Base-by-base conservation (phyloP, 1,139 yeast species). In the Geotrichum siamense region DNA sequence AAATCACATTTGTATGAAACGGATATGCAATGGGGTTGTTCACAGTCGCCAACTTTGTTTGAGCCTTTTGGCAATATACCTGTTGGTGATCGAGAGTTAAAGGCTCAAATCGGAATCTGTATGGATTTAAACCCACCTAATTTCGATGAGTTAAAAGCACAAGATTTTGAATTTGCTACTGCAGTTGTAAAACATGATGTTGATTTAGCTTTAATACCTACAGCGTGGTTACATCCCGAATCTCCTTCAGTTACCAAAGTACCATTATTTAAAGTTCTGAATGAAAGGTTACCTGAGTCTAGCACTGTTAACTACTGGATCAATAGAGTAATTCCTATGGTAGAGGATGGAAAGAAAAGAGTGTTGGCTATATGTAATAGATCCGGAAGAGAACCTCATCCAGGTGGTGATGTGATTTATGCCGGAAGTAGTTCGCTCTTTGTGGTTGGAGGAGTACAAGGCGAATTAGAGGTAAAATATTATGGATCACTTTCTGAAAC, bases 61-160 rank as follows among this genome's bases (percentile, higher is more conserved):
- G 30, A 21, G 3, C 26, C 43, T 2, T 40, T 41, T 15, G 37
- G 37, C 2, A 35, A 30, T 10, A 40, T 47, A 19, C 47, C 45
- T 5, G 13, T 47, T 10, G 37, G 28, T 8, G 31, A 22, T 19
- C 5, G 2, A 21, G 10, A 12, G 13, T 17, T 45, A 19, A 29
- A 8, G 13, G 38, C 48, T 0, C 74, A 78, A 36, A 70, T 87
- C 47, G 96, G 96, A 0, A 86, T 89, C n/a, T 89, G 96, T 60
- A 89, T 87, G 97, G 97, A 87, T 61, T 63, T 89, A 51, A 87
- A 85, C 59, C 96, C 96, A 0, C 82, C 84, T 60, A 73, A 82
- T 58, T 89, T 87, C 59, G 70, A 75, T 52, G 87, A 94, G 1
- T 87, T 94, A 1, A 86, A 84, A 62, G 70, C 73, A 34, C 28